Evolutionary conservation across 371 early-diverging fungal species (phyloP).

Genomic region (Choanephora cucurbitarum): DNA sequence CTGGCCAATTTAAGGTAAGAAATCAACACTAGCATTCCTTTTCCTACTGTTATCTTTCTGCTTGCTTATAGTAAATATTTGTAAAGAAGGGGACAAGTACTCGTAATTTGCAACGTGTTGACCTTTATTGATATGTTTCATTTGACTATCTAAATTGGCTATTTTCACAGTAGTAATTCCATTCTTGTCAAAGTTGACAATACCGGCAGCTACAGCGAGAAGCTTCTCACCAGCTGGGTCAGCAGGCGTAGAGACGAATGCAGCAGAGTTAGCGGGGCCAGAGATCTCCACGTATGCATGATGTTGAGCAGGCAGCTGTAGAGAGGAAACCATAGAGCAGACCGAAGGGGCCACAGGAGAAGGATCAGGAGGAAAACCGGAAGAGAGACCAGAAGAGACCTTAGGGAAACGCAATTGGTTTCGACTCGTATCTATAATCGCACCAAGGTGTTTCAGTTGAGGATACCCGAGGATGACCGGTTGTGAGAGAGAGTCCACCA

Average conservation of each 20-base stretch:
- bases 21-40: no score
- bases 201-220: constrained; percentile 6
- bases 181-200: background rate
- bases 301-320: constrained; percentile 8
- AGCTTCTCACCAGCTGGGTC: background rate
- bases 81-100: constrained; percentile 5
- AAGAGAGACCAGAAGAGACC: no score
- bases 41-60: no score
- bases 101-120: constrained; percentile 5
- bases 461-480: constrained; percentile 8
- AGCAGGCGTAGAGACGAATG: background rate
- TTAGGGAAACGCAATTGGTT: constrained; percentile 4
- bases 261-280: constrained; percentile 4
- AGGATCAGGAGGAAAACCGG: no score
- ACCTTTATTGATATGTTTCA: constrained; percentile 8
- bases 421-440: background rate
- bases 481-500: background rate
- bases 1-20: background rate
- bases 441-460: background rate
- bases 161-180: background rate
- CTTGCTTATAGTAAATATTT: background rate
- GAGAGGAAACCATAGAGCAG: constrained; percentile 2
- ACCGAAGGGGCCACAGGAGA: background rate
- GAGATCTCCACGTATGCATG: constrained; percentile 6
- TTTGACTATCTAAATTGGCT: background rate